Base-by-base conservation (phyloP, 805 yeast species). In the Saturnispora halmiae region DNA sequence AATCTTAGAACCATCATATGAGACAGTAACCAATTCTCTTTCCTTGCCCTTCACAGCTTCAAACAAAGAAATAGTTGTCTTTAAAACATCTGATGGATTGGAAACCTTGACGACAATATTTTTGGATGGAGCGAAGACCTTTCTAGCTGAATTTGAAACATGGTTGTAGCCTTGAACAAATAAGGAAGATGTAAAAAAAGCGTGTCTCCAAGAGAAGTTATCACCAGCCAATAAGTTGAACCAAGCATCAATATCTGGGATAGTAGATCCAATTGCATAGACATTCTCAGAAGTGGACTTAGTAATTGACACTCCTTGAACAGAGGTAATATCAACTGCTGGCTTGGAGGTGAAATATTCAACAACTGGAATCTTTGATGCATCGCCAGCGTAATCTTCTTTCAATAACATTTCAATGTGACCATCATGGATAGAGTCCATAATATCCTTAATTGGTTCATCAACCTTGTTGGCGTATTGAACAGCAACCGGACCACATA, bases 401-500 rank as follows among this genome's bases (percentile, higher is more conserved):
- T 69, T 65, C 52, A 87, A 58, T 58, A 83, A 71, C 52, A 63
- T 75, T 43, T 67, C 65, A 58, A 92, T 82, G 65, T 88, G 96
- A 46, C 95, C 96, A 28, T 87, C 77, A 57, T 92, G 96, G 47
- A 92, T 80, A 51, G 73, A 67, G 59, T 90, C 96, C 66, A 92
- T 66, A 52, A 92, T 87, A 34, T 82, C 83, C 64, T 83, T 79
- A 58, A 92, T 84, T 55, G 98, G 97, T 67, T 86, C 96, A 59
- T 92, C 79, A 46, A 84, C 92, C 58, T 72, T 70, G 55, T 73
- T 82, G 53, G 96, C 79, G 70, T 69, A 88, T 66, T 80, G 87
- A 53, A 95, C 96, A 54, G 99, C 95, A 51, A 92, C 97, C 39
- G 99, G 99, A 54, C 98, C 97, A 56, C 87, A 96, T 56, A 92